Evolutionary conservation across 441 rosid species (phyloP).

Genomic region (Brassica balearica): DNA sequence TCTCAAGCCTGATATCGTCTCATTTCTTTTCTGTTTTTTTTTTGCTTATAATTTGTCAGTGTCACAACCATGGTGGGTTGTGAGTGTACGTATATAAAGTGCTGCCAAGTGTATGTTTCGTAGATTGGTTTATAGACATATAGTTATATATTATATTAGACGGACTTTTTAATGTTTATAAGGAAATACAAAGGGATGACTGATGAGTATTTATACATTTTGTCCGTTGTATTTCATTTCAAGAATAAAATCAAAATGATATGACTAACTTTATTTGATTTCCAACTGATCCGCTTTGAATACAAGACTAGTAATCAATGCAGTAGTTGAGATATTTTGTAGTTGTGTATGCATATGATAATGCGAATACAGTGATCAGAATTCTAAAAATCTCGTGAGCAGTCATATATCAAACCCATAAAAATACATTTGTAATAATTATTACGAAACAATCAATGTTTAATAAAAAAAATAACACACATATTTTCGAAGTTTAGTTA

Average conservation of each 20-base stretch:
- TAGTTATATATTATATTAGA: neutral
- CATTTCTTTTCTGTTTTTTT: neutral
- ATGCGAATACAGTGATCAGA: neutral
- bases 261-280: conserved; percentile 17
- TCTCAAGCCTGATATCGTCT: neutral
- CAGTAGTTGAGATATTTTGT: conserved; percentile 5
- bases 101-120: conserved; percentile 18
- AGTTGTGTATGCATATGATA: conserved; percentile 22
- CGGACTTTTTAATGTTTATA: neutral
- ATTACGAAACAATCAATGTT: neutral
- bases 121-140: neutral
- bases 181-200: neutral
- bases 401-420: conserved; percentile 8
- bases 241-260: conserved; percentile 9
- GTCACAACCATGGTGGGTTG: conserved; percentile 28
- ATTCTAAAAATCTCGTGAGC: neutral
- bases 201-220: conserved; percentile 12
- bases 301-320: conserved; percentile 24
- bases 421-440: neutral
- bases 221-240: conserved; percentile 20
- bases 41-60: conserved; percentile 15
- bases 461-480: neutral
- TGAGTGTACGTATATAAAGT: conserved; percentile 7
- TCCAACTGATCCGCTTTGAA: neutral
- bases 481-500: neutral